These are phyloP conservation scores for Gynostemma pentaphyllum DNA, from an alignment of 306 rosid species.

Conservation along the genomic window DNA sequence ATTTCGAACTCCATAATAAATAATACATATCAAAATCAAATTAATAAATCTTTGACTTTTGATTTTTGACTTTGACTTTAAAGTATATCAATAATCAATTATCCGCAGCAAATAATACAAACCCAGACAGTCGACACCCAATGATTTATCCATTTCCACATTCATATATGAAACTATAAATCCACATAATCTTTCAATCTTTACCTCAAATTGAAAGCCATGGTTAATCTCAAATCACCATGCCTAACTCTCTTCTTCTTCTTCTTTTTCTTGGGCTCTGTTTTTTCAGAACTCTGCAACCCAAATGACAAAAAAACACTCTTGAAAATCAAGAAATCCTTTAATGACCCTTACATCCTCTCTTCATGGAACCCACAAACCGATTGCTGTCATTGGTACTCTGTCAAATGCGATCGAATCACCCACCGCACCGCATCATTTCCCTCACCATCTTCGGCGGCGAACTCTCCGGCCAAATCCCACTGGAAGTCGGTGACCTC, in stretches of 20 bases:
- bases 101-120: no score
- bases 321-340: slow-evolving; percentile 49
- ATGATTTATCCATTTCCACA: no score
- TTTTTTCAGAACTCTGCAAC: slow-evolving; percentile 44
- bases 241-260: neutral
- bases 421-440: slow-evolving; percentile 63
- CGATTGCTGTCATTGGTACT: slow-evolving; percentile 65
- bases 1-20: no score
- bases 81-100: no score
- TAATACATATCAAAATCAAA: no score
- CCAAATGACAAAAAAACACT: slow-evolving; percentile 55
- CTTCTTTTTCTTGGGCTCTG: slow-evolving; percentile 15
- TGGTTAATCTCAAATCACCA: no score
- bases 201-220: no score
- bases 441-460: slow-evolving; percentile 32
- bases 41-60: no score
- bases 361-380: slow-evolving; percentile 46
- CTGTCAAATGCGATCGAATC: slow-evolving; percentile 33
- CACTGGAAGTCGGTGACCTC: slow-evolving; percentile 52
- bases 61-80: no score
- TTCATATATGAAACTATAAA: no score
- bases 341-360: slow-evolving; percentile 50
- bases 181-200: no score
- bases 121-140: no score
- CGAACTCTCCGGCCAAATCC: slow-evolving; percentile 37